phyloP scores from a whole-genome alignment of 208 protist species.

The Crithidia bombi region DNA sequence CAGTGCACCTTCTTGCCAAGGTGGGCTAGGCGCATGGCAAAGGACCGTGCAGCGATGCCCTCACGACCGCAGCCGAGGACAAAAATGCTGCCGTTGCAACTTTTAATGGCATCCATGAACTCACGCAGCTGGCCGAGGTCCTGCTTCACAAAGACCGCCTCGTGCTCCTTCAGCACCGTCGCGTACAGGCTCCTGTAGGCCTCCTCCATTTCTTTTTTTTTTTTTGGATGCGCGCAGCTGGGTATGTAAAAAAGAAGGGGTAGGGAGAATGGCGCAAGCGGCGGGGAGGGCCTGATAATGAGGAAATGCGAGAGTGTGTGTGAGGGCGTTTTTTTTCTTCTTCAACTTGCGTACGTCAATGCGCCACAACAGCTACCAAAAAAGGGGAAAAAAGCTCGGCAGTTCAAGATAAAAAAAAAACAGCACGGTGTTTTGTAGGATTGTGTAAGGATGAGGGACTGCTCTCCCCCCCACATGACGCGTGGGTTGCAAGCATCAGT shows the following conservation, averaged over 20 bases:
- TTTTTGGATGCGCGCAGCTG: neutral
- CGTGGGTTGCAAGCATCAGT: no score
- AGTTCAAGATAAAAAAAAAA: no score
- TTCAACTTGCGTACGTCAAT: no score
- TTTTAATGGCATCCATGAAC: slow-evolving; percentile 15
- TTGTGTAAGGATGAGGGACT: no score
- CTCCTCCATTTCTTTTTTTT: slow-evolving; percentile 13
- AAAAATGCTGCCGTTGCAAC: slow-evolving; percentile 14
- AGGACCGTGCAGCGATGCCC: slow-evolving; percentile 20
- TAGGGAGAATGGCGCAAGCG: no score
- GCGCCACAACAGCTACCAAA: no score
- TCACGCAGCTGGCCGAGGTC: slow-evolving; percentile 13
- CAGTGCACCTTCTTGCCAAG: slow-evolving; percentile 17
- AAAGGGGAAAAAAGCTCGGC: no score
- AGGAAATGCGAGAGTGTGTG: no score
- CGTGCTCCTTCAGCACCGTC: slow-evolving; percentile 13
- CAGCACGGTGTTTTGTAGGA: no score
- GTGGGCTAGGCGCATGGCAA: slow-evolving; percentile 12
- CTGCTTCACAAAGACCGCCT: slow-evolving; percentile 19
- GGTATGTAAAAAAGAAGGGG: neutral
- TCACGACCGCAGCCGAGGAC: slow-evolving; percentile 18
- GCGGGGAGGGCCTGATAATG: no score
- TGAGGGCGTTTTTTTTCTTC: no score
- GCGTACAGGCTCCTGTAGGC: slow-evolving; percentile 11
- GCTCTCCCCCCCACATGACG: no score